phyloP scores from a whole-genome alignment of 2,329 filamentous ascomycete genomes.

The Ascochyta lentis region DNA sequence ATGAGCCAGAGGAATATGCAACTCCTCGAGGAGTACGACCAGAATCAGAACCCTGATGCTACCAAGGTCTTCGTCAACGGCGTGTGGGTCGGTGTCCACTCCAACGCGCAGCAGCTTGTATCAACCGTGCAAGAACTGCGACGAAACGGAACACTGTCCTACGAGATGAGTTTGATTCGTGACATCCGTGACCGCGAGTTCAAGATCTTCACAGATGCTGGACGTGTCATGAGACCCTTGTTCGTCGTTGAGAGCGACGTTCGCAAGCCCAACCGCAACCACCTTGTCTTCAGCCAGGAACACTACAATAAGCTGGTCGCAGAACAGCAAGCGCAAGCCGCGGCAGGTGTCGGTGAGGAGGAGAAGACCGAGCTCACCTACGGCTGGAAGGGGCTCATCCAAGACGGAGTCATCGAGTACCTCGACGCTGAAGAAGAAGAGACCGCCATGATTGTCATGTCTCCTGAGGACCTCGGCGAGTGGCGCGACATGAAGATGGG shows the following conservation, averaged over 20 bases:
- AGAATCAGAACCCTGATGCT: slow-evolving; percentile 75
- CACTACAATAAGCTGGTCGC: slow-evolving; percentile 76
- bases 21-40: slow-evolving; percentile 86
- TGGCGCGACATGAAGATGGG: slow-evolving; percentile 56
- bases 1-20: slow-evolving; percentile 98
- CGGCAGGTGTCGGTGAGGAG: slow-evolving; percentile 63
- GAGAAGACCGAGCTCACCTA: slow-evolving; percentile 68
- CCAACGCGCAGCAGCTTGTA: slow-evolving; percentile 85
- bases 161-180: slow-evolving; percentile 91
- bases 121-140: slow-evolving; percentile 78
- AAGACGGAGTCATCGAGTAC: slow-evolving; percentile 89
- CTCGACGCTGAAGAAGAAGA: slow-evolving; percentile 98
- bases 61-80: slow-evolving; percentile 99
- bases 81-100: slow-evolving; percentile 95
- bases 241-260: slow-evolving; percentile 91
- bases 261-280: slow-evolving; percentile 75
- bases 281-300: slow-evolving; percentile 81
- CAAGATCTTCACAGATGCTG: slow-evolving; percentile 97
- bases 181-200: slow-evolving; percentile 98
- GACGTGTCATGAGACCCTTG: slow-evolving; percentile 89
- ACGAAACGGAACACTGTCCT: slow-evolving; percentile 81
- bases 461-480: slow-evolving; percentile 86
- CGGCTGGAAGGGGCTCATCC: slow-evolving; percentile 87
- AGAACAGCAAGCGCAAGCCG: slow-evolving; percentile 67
- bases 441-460: slow-evolving; percentile 99